Evolutionary conservation across 1,284 basidiomycete species (phyloP), one percentile per base, ranked within the genome.

Genomic region (Acaromyces ingoldii): DNA sequence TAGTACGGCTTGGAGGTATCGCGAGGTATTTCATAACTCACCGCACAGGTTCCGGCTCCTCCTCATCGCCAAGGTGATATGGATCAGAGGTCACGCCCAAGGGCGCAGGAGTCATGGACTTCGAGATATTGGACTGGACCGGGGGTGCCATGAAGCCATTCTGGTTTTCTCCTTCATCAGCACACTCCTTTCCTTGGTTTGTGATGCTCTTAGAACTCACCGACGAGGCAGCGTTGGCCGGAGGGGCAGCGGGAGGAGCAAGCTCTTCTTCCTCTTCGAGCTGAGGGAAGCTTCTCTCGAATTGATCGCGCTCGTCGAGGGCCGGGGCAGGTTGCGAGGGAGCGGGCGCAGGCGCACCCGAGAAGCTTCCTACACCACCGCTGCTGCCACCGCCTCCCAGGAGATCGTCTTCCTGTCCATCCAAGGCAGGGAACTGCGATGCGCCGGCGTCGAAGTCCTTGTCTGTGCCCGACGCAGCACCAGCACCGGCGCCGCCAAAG

Each of bases 221-320:
- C 7, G 38, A 40, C 21, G 38, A 17, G 17, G 38, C 46, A 15
- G 38, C 21, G 38, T 21, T 40, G 15, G 11, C 1, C 2, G 21
- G 2, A 3, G 38, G 11, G 21, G 38, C n/a, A n/a, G n/a, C n/a
- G 21, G 38, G 2, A 10, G 11, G n/a, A 13, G 31, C 13, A 41
- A 48, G 72, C 83, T 84, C 63, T 62, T 70, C 51, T 81, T 81
- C 46, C 82, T 72, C 79, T 48, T 85, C 83, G 53, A 97, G 82
- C 64, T 90, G 90, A 0, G 92, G 92, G 77, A 93, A 97, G 61
- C 89, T 84, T 72, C 80, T 86, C 78, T 93, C 86, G 65, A 97
- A 97, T 77, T 88, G 84, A 65, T 89, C 88, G 58, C 91, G 83
- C 63, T 92, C 91, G 59, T 88, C 86, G 53, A 78, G 76, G 2